These are phyloP conservation scores for Fusarium hainanense DNA, from an alignment of 2,329 filamentous ascomycete species.

Conservation along the genomic window DNA sequence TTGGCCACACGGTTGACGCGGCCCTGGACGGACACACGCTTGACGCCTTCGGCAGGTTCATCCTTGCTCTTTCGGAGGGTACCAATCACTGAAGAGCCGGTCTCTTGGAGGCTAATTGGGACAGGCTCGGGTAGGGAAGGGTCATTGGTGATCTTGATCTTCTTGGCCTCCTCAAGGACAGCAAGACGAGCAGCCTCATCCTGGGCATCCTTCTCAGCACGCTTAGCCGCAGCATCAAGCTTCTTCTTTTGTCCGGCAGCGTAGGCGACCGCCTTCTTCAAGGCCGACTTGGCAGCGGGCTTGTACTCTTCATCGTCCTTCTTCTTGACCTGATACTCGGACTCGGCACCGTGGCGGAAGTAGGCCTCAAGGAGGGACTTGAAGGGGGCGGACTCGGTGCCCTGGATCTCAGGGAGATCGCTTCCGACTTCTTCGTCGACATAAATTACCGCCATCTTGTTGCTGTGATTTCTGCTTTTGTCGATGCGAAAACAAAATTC, in stretches of 20 bases:
- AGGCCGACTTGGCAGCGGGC: conserved; percentile 44
- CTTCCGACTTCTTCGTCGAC: conserved; percentile 81
- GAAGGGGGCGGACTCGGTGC: conserved; percentile 79
- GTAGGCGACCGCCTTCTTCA: conserved; percentile 46
- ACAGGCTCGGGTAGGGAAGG: conserved; percentile 76
- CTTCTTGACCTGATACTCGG: conserved; percentile 59
- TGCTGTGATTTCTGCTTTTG: conserved; percentile 10
- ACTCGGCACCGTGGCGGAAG: conserved; percentile 56
- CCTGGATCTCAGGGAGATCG: conserved; percentile 75
- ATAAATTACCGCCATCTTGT: conserved; percentile 51
- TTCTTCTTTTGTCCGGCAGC: conserved; percentile 45
- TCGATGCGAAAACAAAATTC: conserved; percentile 26
- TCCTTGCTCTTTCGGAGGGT: conserved; percentile 51
- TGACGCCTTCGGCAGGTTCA: conserved; percentile 39
- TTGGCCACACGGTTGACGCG: conserved; percentile 83
- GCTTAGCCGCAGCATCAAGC: conserved; percentile 41
- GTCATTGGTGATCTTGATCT: conserved; percentile 65
- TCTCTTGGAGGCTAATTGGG: conserved; percentile 76
- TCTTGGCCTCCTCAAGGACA: conserved; percentile 46
- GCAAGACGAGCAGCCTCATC: conserved; percentile 39
- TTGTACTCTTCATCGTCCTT: conserved; percentile 46
- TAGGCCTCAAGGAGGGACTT: conserved; percentile 84
- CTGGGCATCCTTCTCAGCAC: conserved; percentile 44
- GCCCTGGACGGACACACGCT: conserved; percentile 79
- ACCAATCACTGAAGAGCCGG: conserved; percentile 46